A percentile compares a stretch with the other conserved stretches of the same genome.
Conservation (phyloP, 2,329 filamentous ascomycete species). For the Madurella fahalii region DNA sequence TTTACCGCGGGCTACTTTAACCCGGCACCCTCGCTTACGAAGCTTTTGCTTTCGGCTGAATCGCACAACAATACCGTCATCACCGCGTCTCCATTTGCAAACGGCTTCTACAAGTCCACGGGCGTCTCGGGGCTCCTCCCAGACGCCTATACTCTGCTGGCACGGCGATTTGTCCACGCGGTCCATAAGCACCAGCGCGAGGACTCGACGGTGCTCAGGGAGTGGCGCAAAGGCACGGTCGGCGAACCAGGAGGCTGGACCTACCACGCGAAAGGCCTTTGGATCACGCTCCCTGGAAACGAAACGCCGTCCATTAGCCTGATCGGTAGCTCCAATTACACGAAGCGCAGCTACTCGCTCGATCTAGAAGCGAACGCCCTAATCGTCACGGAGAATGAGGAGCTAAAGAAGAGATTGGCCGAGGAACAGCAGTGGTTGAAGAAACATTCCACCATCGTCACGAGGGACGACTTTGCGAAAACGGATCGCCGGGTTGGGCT, state of each 20-base stretch:
- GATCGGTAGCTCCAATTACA: slow-evolving; percentile 93
- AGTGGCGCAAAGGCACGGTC: slow-evolving; percentile 82
- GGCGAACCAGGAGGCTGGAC: slow-evolving; percentile 85
- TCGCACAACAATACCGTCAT: slow-evolving; percentile 74
- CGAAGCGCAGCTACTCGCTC: slow-evolving; percentile 84
- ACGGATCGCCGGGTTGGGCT: slow-evolving; percentile 80
- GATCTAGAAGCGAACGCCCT: slow-evolving; percentile 88
- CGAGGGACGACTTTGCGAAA: slow-evolving; percentile 72
- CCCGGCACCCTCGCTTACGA: slow-evolving; percentile 78
- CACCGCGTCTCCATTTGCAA: slow-evolving; percentile 87
- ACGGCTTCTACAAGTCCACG: slow-evolving; percentile 87
- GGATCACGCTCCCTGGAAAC: slow-evolving; percentile 71
- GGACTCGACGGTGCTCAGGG: slow-evolving; percentile 66
- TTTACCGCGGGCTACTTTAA: slow-evolving; percentile 99
- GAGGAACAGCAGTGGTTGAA: slow-evolving; percentile 79
- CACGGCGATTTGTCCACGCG: slow-evolving; percentile 70
- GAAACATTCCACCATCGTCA: slow-evolving; percentile 65
- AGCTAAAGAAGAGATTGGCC: slow-evolving; percentile 66
- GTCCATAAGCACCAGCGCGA: slow-evolving; percentile 44
- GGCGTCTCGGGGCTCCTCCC: slow-evolving; percentile 89
- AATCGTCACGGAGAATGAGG: slow-evolving; percentile 74
- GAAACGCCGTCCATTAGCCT: slow-evolving; percentile 71
- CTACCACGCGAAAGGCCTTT: slow-evolving; percentile 95
- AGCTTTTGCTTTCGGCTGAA: slow-evolving; percentile 70
- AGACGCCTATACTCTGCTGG: slow-evolving; percentile 85